Evolutionary conservation across 352 stramenopile species (phyloP).

Genomic region (Phytophthora sp.): DNA sequence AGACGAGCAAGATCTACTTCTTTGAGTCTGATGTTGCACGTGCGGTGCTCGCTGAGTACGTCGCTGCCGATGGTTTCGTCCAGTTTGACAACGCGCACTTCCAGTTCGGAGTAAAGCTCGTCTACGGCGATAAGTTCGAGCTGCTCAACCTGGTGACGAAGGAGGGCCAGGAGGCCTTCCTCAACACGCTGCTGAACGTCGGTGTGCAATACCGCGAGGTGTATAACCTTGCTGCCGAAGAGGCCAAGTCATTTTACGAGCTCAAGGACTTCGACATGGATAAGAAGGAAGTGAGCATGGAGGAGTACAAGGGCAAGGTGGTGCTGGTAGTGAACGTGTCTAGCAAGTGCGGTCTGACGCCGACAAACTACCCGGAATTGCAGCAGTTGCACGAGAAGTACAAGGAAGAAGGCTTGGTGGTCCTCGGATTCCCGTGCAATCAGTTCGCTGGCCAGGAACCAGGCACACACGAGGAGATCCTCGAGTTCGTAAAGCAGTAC

Average conservation of each 20-base stretch:
- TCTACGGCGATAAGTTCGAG: slow-evolving; percentile 48
- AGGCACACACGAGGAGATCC: slow-evolving; percentile 82
- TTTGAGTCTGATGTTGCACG: slow-evolving; percentile 51
- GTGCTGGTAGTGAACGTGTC: slow-evolving; percentile 84
- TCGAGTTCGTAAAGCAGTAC: slow-evolving; percentile 67
- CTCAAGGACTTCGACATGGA: slow-evolving; percentile 80
- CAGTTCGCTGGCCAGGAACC: slow-evolving; percentile 69
- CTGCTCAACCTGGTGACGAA: slow-evolving; percentile 51
- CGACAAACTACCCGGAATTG: slow-evolving; percentile 90
- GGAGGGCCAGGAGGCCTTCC: slow-evolving; percentile 48
- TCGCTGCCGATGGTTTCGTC: slow-evolving; percentile 41
- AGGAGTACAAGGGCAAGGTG: slow-evolving; percentile 72
- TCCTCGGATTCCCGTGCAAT: slow-evolving; percentile 91
- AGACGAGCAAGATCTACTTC: slow-evolving; percentile 53
- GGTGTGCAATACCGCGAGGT: slow-evolving; percentile 61
- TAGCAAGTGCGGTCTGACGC: slow-evolving; percentile 82
- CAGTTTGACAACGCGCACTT: slow-evolving; percentile 56
- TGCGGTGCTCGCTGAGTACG: slow-evolving; percentile 32
- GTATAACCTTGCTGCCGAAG: slow-evolving; percentile 41
- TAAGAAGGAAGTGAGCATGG: slow-evolving; percentile 69
- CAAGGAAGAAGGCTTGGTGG: slow-evolving; percentile 58
- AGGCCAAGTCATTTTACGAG: slow-evolving; percentile 78
- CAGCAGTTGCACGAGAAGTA: slow-evolving; percentile 78
- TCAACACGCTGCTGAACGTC: slow-evolving; percentile 58
- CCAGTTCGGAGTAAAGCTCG: slow-evolving; percentile 52